Percentiles rank a stretch among this genome's conserved stretches.
Evolutionary conservation across 2,329 filamentous ascomycete species (phyloP).

Genomic region (Hypocreales sp.): DNA sequence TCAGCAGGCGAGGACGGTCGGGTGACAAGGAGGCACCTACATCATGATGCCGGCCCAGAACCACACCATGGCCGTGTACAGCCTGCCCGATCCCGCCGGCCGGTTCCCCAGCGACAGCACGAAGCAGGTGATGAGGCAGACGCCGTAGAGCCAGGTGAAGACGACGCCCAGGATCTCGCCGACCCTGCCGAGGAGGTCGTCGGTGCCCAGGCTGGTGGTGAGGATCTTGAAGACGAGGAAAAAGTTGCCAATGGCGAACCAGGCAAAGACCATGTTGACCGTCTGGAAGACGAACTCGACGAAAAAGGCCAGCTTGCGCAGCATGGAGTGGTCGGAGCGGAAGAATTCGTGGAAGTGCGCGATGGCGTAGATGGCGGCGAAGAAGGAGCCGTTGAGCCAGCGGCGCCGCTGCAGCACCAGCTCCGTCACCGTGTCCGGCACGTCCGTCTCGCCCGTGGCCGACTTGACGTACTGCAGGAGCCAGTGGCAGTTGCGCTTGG

Average conservation of each 20-base stretch:
- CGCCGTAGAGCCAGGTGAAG: constrained; percentile 93
- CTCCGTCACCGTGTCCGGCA: constrained; percentile 85
- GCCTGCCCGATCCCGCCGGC: constrained; percentile 80
- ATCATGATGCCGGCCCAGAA: constrained; percentile 97
- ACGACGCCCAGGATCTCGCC: constrained; percentile 74
- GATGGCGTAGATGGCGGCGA: constrained; percentile 88
- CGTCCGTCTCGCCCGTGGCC: constrained; percentile 90
- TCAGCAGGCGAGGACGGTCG: constrained; percentile 12
- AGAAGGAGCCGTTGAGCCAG: constrained; percentile 98
- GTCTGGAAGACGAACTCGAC: constrained; percentile 92
- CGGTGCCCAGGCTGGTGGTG: constrained; percentile 64
- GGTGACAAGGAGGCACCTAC: constrained; percentile 28
- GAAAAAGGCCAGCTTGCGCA: constrained; percentile 80
- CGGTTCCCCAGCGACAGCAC: constrained; percentile 88
- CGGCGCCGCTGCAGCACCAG: constrained; percentile 89
- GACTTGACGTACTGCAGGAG: constrained; percentile 97
- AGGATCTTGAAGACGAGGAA: constrained; percentile 97
- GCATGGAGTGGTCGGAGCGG: constrained; percentile 74
- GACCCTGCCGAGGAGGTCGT: constrained; percentile 54
- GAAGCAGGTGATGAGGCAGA: constrained; percentile 85
- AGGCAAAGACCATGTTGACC: constrained; percentile 93
- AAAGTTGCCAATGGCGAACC: constrained; percentile 98
- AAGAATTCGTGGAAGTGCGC: constrained; percentile 95
- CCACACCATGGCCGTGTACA: constrained; percentile 95
- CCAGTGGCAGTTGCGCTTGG: constrained; percentile 95